Base-by-base conservation (phyloP, 2,329 filamentous ascomycete species). In the Arthrobotrys sphaeroides region DNA sequence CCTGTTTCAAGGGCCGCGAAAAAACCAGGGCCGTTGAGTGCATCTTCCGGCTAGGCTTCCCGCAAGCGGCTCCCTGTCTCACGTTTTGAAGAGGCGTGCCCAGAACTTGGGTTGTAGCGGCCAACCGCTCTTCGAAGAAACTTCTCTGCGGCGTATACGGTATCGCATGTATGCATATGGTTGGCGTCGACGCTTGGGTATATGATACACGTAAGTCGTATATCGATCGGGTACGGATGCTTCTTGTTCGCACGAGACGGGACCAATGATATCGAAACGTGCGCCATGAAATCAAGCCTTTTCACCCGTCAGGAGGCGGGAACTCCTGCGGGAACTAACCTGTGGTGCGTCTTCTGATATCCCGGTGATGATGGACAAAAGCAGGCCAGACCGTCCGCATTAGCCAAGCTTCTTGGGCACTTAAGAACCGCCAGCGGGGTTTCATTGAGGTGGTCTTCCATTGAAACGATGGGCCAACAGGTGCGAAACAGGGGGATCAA, bases 61-160 rank as follows among this genome's bases (percentile, higher is more conserved):
- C 69, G 69, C 53, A 67, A 74, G 69, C 69, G 69, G 69, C 55
- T 55, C 69, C 69, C 62, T 74, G 70, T 74, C 62, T 74, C 62
- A 68, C 18, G 28, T 65, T 65, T 24, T 33, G 31, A 18, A 51
- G 53, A 22, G 20, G 28, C 43, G 22, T 20, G 33, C 28, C 45
- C 47, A 24, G 40, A 9, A 33, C 28, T n/a, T 55, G 49, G 49
- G 28, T 31, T 6, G 10, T 13, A 38, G 9, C 28, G 51, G 18
- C 22, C 31, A 18, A 33, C 31, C 28, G 5, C 28, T 18, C 12
- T 5, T 38, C n/a, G 47, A 33, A 20, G 26, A n/a, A 13, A 36
- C 24, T 55, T 55, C 51, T 55, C 18, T 38, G 51, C 18, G 51
- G 51, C 31, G 38, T 55, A 38, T 36, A 55, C 9, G 13, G 16